Percentiles rank a stretch among this genome's conserved stretches.
phyloP scores from a whole-genome alignment of 371 early-diverging fungal genomes.

The Coemansia sp. region DNA sequence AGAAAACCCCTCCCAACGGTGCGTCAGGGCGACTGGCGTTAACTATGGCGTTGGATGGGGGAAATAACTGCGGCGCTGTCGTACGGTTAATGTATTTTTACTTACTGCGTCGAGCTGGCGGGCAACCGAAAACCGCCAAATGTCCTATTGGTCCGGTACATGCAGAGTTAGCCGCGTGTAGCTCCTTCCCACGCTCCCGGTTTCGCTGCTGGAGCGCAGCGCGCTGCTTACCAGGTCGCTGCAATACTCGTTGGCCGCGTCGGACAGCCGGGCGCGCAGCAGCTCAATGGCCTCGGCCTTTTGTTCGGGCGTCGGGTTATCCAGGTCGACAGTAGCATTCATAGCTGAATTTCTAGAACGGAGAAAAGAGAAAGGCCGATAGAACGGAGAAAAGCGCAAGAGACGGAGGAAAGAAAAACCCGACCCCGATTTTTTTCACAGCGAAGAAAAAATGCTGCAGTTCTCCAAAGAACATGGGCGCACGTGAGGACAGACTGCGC shows the following conservation, averaged over 20 bases:
- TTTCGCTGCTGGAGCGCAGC: no score
- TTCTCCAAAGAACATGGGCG: neutral
- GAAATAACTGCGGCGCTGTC: no score
- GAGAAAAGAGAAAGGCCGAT: slow-evolving; percentile 1
- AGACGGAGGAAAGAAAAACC: neutral
- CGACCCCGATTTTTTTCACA: no score
- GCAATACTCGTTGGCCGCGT: slow-evolving; percentile 45
- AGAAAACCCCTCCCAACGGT: no score
- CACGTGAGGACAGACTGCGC: neutral
- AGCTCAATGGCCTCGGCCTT: slow-evolving; percentile 31
- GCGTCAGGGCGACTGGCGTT: no score
- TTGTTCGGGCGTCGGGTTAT: slow-evolving; percentile 40
- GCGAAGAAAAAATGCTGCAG: slow-evolving; percentile 4
- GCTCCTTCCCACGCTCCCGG: no score
- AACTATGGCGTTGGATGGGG: no score
- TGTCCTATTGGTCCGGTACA: slow-evolving; percentile 33
- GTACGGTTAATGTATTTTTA: slow-evolving; percentile 2
- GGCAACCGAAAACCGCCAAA: slow-evolving; percentile 54
- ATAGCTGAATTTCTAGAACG: slow-evolving; percentile 2
- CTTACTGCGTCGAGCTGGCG: slow-evolving; percentile 54
- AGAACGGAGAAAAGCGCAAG: neutral
- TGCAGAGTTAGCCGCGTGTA: neutral
- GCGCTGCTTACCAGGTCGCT: slow-evolving; percentile 36
- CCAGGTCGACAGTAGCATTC: slow-evolving; percentile 33
- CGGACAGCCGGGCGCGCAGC: slow-evolving; percentile 35